Evolutionary conservation across 768 basidiomycete genomes (phyloP), one percentile per base, ranked within the genome.

Genomic region (Amanita muscaria): DNA sequence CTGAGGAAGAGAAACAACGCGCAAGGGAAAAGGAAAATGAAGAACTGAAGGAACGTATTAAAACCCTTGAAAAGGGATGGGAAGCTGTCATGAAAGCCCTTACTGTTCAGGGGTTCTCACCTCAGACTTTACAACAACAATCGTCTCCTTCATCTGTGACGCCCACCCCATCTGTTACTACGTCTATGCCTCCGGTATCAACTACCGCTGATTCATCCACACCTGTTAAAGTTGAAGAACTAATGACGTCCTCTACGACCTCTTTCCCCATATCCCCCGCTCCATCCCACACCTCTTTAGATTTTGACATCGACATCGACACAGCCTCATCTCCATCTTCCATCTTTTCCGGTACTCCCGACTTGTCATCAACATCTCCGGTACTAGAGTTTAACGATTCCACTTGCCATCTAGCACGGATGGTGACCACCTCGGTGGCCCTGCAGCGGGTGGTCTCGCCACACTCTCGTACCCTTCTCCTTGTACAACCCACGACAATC

Each of bases 361-460:
- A 46, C 42, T 15, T 42, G 37, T 46, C 24, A 23, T 9, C 25
- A 42, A 25, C 18, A 14, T 15, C 35, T 5, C 49, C 50, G 37
- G 38, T 62, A 35, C 53, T 64, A 47, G 55, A 52, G 51, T 50
- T 54, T 21, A 47, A 49, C 60, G 72, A 81, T 60, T 65, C 84
- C 80, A 85, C 88, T 91, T 80, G 88, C 88, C 88, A 91, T 82
- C 83, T 85, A 83, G 88, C 88, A 91, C 88, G 88, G 88, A 83
- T 91, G 88, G 88, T 77, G 88, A 80, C 74, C 79, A 75, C 65
- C 62, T 66, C 73, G 72, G 72, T 78, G 81, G 72, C 88, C 88
- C 85, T 81, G 88, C 88, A 91, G 88, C 88, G 88, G 88, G 88
- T 86, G 84, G 81, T 67, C 66, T 70, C 69, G 59, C 64, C 61